Evolutionary conservation across 2,329 filamentous ascomycete species (phyloP).

Genomic region (Ophiosphaerella narmari): DNA sequence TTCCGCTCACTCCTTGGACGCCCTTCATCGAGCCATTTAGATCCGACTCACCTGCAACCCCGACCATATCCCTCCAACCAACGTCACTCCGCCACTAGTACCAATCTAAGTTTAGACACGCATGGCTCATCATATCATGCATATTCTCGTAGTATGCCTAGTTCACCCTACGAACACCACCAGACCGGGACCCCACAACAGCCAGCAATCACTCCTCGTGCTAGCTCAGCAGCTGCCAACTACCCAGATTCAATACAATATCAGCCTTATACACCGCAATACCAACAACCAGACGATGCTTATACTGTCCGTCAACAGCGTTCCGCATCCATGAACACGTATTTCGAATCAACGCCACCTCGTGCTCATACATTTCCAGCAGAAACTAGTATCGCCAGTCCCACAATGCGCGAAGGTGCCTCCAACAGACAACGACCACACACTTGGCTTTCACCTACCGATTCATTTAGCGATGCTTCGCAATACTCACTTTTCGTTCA

Average conservation of each 20-base stretch:
- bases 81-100: slow-evolving; percentile 24
- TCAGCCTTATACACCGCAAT: slow-evolving; percentile 16
- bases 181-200: slow-evolving; percentile 12
- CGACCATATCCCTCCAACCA: slow-evolving; percentile 22
- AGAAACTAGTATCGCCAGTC: slow-evolving; percentile 10
- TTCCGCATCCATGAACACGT: slow-evolving; percentile 21
- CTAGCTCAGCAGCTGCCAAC: slow-evolving; percentile 28
- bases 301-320: slow-evolving; percentile 11
- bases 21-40: slow-evolving; percentile 24
- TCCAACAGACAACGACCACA: slow-evolving; percentile 34
- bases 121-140: slow-evolving; percentile 19
- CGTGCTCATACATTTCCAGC: slow-evolving; percentile 38
- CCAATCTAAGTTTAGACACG: slow-evolving; percentile 29
- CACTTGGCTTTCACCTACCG: slow-evolving; percentile 41
- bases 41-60: slow-evolving; percentile 29
- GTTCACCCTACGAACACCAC: slow-evolving; percentile 30
- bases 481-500: slow-evolving; percentile 48
- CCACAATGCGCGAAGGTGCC: slow-evolving; percentile 23
- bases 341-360: slow-evolving; percentile 26
- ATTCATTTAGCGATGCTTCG: slow-evolving; percentile 41
- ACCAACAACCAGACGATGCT: slow-evolving; percentile 1
- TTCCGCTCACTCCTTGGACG: slow-evolving; percentile 35
- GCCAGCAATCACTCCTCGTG: slow-evolving; percentile 19
- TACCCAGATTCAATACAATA: slow-evolving; percentile 19
- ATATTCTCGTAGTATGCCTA: slow-evolving; percentile 43